Evolutionary conservation across 371 early-diverging fungal species (phyloP), one percentile per base, ranked within the genome.

Genomic region (Dinochytrium kinnereticum): DNA sequence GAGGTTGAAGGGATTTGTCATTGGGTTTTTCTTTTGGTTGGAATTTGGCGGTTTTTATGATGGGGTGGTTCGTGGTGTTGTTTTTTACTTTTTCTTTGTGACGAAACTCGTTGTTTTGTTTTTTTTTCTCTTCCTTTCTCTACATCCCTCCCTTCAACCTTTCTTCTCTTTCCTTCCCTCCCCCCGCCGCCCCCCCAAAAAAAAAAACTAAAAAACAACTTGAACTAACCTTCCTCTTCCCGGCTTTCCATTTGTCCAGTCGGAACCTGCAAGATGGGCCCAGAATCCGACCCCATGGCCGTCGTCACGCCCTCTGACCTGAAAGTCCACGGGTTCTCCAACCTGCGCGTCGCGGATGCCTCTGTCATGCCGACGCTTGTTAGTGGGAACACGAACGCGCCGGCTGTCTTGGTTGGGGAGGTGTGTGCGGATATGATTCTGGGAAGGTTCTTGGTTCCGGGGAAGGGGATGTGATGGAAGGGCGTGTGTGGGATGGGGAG

Each of bases 201-300:
- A 44, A 44, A 44, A n/a, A n/a, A n/a, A n/a, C n/a, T n/a, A n/a
- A n/a, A n/a, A n/a, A n/a, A n/a, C n/a, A n/a, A n/a, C n/a, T n/a
- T n/a, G n/a, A n/a, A n/a, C n/a, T n/a, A n/a, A n/a, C n/a, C n/a
- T n/a, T n/a, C n/a, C n/a, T n/a, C n/a, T n/a, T 44, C 49, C 21
- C 21, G 21, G 21, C 49, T 21, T 21, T 24, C 26, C 5, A 53
- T 26, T 21, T 24, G n/a, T 53, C 55, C 55, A 40, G 73, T 77
- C 28, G 81, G 82, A 17, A 85, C 85, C 26, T 85, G 85, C 68
- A 81, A 79, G 68, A 82, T 85, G 82, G 73, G 70, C 5, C 55
- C 73, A 7, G 24, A 1, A 0, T 38, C n/a, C 5, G 64, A 44
- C n/a, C 30, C 24, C 1, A 21, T 50, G 33, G 49, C 65, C 13